Evolutionary conservation across 352 stramenopile species (phyloP).

Genomic region (Plasmopara viticola): DNA sequence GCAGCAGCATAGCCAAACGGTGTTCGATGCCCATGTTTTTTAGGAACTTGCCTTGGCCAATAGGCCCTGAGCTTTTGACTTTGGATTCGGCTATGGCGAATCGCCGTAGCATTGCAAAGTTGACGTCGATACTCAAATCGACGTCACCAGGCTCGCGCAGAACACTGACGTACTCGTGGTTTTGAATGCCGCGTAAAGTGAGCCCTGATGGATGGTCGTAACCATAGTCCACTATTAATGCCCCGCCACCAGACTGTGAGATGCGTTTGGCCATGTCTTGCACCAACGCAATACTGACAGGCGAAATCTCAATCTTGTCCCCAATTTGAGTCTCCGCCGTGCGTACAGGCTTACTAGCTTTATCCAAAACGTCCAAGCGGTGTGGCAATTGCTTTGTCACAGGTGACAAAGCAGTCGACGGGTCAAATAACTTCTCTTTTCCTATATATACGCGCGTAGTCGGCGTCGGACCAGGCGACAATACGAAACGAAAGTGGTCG

Average conservation of each 20-base stretch:
- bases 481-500: slow-evolving; percentile 90
- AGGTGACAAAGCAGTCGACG: slow-evolving; percentile 23
- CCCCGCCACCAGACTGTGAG: slow-evolving; percentile 71
- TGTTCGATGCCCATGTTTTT: slow-evolving; percentile 94
- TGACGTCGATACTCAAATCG: slow-evolving; percentile 87
- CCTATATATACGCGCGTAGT: slow-evolving; percentile 87
- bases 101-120: slow-evolving; percentile 79
- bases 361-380: slow-evolving; percentile 48
- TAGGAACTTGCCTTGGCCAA: slow-evolving; percentile 90
- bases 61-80: slow-evolving; percentile 79
- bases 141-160: slow-evolving; percentile 89
- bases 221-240: slow-evolving; percentile 94
- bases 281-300: slow-evolving; percentile 85
- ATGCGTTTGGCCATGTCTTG: slow-evolving; percentile 91
- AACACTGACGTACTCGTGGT: slow-evolving; percentile 92
- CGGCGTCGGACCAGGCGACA: slow-evolving; percentile 88
- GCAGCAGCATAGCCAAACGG: slow-evolving; percentile 84
- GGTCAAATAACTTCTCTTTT: slow-evolving; percentile 74
- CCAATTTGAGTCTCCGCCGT: slow-evolving; percentile 58
- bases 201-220: slow-evolving; percentile 85
- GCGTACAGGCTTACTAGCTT: slow-evolving; percentile 32
- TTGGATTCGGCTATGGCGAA: slow-evolving; percentile 49
- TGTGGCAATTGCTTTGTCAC: slow-evolving; percentile 17
- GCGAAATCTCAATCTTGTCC: slow-evolving; percentile 92
- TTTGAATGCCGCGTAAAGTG: slow-evolving; percentile 91